These are phyloP conservation scores for Lodderomyces oxycetoniae DNA, from an alignment of 1,139 yeast species.

Conservation along the genomic window DNA sequence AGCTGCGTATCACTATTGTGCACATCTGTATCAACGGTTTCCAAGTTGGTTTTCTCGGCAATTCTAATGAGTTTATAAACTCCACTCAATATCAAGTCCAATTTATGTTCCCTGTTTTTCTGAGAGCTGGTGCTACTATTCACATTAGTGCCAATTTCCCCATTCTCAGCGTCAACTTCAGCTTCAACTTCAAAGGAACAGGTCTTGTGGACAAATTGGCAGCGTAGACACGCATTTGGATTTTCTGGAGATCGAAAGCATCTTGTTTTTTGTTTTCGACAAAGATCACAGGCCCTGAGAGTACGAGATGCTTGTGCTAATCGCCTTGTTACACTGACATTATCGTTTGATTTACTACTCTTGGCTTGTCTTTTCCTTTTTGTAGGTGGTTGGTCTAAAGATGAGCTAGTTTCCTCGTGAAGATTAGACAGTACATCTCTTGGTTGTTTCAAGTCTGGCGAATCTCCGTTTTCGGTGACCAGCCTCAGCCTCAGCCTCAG, in stretches of 20 bases:
- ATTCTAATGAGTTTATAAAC: neutral
- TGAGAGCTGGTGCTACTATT: neutral
- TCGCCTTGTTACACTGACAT: constrained; percentile 15
- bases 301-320: constrained; percentile 43
- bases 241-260: constrained; percentile 49
- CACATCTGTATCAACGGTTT: neutral
- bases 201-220: constrained; percentile 43
- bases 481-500: too few relatives aligned
- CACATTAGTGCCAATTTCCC: constrained; percentile 15
- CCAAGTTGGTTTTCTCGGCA: neutral
- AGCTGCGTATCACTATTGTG: constrained; percentile 23
- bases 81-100: neutral
- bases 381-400: too few relatives aligned
- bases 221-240: constrained; percentile 50
- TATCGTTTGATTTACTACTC: neutral
- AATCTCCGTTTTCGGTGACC: too few relatives aligned
- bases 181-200: constrained; percentile 47
- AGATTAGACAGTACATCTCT: too few relatives aligned
- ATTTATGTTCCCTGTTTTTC: neutral
- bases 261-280: constrained; percentile 60
- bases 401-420: too few relatives aligned
- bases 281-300: constrained; percentile 52
- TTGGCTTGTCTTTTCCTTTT: neutral
- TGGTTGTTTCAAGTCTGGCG: too few relatives aligned
- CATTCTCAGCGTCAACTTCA: constrained; percentile 14